Conservation (phyloP, 1,284 basidiomycete genomes). For the Peniophora sp. region DNA sequence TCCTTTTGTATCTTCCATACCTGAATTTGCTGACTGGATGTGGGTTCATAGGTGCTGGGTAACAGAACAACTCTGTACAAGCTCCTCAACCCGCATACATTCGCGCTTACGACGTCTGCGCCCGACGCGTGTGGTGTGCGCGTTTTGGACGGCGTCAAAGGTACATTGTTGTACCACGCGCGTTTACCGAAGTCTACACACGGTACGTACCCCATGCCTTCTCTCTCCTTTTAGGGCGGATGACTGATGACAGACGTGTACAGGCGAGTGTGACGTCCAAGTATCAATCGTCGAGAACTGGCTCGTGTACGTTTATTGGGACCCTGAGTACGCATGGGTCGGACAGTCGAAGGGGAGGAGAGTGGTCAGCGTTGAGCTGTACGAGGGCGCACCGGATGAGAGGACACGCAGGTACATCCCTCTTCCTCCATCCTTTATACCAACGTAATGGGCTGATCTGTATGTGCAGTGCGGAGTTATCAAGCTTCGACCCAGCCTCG, state of each 20-base stretch:
- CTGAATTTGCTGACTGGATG: too few relatives aligned
- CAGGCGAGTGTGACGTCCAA: conserved; percentile 54
- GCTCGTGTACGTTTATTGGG: conserved; percentile 83
- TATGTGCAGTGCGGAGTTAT: conserved; percentile 56
- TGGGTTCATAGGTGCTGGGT: conserved; percentile 77
- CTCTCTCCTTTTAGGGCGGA: too few relatives aligned
- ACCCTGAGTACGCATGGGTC: conserved; percentile 39
- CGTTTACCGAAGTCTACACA: conserved; percentile 33
- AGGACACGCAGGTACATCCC: conserved; percentile 65
- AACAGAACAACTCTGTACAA: conserved; percentile 91
- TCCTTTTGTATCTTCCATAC: too few relatives aligned
- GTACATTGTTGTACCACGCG: conserved; percentile 64
- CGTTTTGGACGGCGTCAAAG: conserved; percentile 74
- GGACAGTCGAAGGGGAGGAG: conserved; percentile 60
- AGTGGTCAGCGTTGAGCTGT: conserved; percentile 80
- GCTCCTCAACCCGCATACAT: conserved; percentile 82
- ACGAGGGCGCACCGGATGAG: conserved; percentile 67
- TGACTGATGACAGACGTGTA: too few relatives aligned
- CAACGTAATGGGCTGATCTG: conserved; percentile 6
- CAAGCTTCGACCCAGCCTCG: conserved; percentile 53
- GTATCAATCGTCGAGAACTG: conserved; percentile 84
- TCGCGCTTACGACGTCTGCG: conserved; percentile 52
- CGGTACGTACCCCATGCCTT: conserved; percentile 5
- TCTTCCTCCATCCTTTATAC: not conserved
- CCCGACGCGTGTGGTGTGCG: conserved; percentile 53